Evolutionary conservation across 495 filamentous ascomycete species (phyloP).

Genomic region (Tuber borchii): DNA sequence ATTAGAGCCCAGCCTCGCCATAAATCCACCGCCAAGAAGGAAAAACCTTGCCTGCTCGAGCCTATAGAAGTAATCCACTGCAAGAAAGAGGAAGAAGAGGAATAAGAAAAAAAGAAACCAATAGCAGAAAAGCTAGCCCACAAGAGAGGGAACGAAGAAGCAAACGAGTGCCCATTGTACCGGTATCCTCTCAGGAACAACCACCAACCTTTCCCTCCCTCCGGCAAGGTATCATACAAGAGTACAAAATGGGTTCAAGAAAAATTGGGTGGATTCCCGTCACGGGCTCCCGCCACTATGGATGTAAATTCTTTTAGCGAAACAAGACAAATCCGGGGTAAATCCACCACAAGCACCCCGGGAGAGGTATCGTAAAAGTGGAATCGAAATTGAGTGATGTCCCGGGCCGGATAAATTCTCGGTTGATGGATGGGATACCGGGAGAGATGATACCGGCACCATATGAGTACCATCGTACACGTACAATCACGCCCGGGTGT

Average conservation of each 20-base stretch:
- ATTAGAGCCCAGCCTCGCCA: not conserved
- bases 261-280: not conserved
- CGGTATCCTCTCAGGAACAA: not conserved
- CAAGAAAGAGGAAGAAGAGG: not conserved
- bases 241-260: not conserved
- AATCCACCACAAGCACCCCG: not conserved
- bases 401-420: not conserved
- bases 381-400: not conserved
- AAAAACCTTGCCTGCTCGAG: not conserved
- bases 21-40: not conserved
- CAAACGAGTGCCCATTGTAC: not conserved
- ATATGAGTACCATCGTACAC: too few species aligned
- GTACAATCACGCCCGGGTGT: too few species aligned
- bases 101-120: not conserved
- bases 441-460: not conserved
- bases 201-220: not conserved
- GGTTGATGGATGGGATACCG: not conserved
- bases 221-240: not conserved
- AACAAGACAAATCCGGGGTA: not conserved
- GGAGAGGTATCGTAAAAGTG: not conserved
- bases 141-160: not conserved
- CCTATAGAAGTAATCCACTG: not conserved
- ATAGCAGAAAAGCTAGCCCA: not conserved
- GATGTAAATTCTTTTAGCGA: not conserved
- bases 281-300: not conserved